Base-by-base conservation (phyloP, 192 early-diverging fungal species). In the Gonapodya sp. region DNA sequence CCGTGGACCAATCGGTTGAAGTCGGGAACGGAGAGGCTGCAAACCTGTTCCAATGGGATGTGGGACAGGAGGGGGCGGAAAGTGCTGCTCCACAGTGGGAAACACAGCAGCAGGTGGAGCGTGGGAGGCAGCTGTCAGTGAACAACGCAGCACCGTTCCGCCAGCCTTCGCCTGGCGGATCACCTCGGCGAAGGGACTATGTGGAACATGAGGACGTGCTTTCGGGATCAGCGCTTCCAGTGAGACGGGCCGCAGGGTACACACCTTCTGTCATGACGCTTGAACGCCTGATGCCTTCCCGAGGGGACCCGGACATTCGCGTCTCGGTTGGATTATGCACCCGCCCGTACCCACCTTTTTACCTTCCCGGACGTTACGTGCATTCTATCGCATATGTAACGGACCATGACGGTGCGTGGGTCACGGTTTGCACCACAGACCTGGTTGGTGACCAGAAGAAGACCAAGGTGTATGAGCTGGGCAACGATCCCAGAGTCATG, bases 341-440 rank as follows among this genome's bases (percentile, higher is more conserved):
- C 2, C 75, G 75, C 8, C 75, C 75, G 16, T 77, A 77, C 31
- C 75, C 75, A 2, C 75, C 2, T 33, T 77, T 77, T 33, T 34
- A 32, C 75, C 75, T 77, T 34, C 75, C 75, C 34, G 75, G 75
- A 18, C 75, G 75, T 14, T 34, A 77, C 75, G 18, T 77, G 8
- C 75, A 77, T 31, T 77, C 75, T 14, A 33, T 77, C 31, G 18
- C 75, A 33, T 77, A 77, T 34, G 75, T 77, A 8, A 77, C 75
- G 30, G 34, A 18, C 75, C 34, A 18, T 18, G 34, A 77, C 31
- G 75, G 75, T 2, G 75, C 75, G 8, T 77, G 75, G 75, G 30
- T 77, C 75, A 77, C 30, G 30, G 31, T 77, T 14, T 77, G 75
- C 75, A 18, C 34, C 18, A 34, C 18, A 2, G 24, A 64, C 24